Percentiles rank a stretch among this genome's conserved stretches.
Evolutionary conservation across 2,329 filamentous ascomycete genomes (phyloP).

Genomic region (Plectosphaerella sp.): DNA sequence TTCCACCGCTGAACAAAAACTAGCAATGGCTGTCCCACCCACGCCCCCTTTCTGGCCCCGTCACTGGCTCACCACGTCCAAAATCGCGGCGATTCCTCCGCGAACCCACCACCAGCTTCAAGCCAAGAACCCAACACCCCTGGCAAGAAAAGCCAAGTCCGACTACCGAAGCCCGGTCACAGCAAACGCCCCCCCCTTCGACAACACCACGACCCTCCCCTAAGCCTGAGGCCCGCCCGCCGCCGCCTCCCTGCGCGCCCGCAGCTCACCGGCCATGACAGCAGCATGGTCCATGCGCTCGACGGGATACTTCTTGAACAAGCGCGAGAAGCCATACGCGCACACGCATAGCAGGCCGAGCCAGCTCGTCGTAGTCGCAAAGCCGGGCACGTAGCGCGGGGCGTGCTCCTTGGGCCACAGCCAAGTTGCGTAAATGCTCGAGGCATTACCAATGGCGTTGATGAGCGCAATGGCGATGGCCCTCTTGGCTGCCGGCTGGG

Average conservation of each 20-base stretch:
- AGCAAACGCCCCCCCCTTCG: too few relatives aligned
- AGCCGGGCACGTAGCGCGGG: conserved; percentile 15
- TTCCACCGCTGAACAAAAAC: too few relatives aligned
- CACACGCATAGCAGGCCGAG: conserved; percentile 9
- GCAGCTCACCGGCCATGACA: neutral
- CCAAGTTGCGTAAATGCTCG: conserved; percentile 32
- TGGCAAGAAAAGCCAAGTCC: too few relatives aligned
- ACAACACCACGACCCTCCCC: too few relatives aligned
- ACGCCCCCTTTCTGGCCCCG: too few relatives aligned
- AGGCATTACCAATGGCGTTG: conserved; percentile 29
- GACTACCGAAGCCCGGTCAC: too few relatives aligned
- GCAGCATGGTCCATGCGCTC: neutral
- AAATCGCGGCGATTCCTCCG: too few relatives aligned
- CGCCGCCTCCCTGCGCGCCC: neutral
- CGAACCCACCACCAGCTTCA: too few relatives aligned
- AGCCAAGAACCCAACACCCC: too few relatives aligned
- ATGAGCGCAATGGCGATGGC: conserved; percentile 36
- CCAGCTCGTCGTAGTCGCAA: conserved; percentile 12
- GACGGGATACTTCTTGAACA: conserved; percentile 12
- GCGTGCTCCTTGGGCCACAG: conserved; percentile 27
- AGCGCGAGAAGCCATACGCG: conserved; percentile 7
- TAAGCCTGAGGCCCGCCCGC: too few relatives aligned
- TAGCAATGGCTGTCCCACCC: too few relatives aligned
- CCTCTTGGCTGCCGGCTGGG: conserved; percentile 28
- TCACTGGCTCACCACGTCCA: too few relatives aligned